phyloP scores from a whole-genome alignment of 371 early-diverging fungal genomes.

The Rhizomucor pusillus region DNA sequence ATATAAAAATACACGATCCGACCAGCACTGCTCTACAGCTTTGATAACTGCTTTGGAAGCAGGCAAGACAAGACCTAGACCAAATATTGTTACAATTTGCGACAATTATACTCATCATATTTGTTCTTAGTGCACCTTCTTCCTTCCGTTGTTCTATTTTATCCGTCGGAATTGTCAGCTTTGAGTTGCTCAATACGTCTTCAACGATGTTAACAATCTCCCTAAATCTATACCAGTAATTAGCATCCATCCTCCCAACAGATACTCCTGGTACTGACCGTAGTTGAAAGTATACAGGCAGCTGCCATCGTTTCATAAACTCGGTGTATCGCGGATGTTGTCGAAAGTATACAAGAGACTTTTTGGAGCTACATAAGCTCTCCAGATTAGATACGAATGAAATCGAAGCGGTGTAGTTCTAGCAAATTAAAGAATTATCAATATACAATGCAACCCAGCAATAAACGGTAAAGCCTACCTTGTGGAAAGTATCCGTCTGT shows the following conservation, averaged over 20 bases:
- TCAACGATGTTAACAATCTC: conserved; percentile 56
- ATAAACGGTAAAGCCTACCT: conserved; percentile 28
- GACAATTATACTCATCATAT: conserved; percentile 14
- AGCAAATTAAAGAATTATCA: not conserved
- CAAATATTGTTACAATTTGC: conserved; percentile 29
- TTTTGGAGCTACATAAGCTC: conserved; percentile 43
- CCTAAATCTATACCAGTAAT: conserved; percentile 39
- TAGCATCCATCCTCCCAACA: not conserved
- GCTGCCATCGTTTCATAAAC: conserved; percentile 77
- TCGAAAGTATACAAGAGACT: conserved; percentile 56
- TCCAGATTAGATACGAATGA: conserved; percentile 62
- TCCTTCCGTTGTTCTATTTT: too few species aligned
- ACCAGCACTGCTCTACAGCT: conserved; percentile 67
- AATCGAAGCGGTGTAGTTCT: conserved; percentile 68
- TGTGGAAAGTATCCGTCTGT: conserved; percentile 71
- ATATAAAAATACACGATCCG: conserved; percentile 61
- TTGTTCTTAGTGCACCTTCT: too few species aligned
- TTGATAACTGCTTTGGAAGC: conserved; percentile 51
- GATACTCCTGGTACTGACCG: conserved; percentile 29
- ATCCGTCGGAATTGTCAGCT: not conserved
- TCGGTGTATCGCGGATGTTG: conserved; percentile 59
- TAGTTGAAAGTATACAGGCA: conserved; percentile 72
- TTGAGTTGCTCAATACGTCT: conserved; percentile 23
- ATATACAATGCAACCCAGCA: conserved; percentile 1
- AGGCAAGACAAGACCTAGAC: conserved; percentile 26